Conservation (phyloP, 345 rosid species). For the Corchorus capsularis region DNA sequence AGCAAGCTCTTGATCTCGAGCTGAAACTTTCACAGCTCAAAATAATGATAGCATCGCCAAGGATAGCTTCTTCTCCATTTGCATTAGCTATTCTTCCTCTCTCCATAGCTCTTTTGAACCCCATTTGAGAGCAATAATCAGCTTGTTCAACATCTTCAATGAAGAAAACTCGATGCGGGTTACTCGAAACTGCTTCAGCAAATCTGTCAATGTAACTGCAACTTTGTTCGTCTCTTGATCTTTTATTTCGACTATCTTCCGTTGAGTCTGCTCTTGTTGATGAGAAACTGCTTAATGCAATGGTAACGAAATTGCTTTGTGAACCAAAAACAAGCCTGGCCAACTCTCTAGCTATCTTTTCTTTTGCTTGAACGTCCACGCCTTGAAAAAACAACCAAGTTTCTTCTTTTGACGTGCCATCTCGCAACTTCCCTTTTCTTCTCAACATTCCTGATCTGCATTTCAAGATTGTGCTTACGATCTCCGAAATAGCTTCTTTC, state of each 20-base stretch:
- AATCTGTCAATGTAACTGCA: constrained; percentile 67
- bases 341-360: constrained; percentile 69
- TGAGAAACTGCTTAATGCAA: constrained; percentile 63
- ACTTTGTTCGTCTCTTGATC: constrained; percentile 59
- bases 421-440: constrained; percentile 37
- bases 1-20: constrained; percentile 72
- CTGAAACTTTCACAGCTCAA: constrained; percentile 76
- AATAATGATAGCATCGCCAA: constrained; percentile 70
- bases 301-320: constrained; percentile 43
- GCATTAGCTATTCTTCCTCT: constrained; percentile 52
- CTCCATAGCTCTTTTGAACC: constrained; percentile 73
- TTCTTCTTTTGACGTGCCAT: constrained; percentile 52
- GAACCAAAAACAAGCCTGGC: constrained; percentile 67
- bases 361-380: constrained; percentile 63
- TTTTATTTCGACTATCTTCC: constrained; percentile 63
- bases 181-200: constrained; percentile 52
- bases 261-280: constrained; percentile 55
- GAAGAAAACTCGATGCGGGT: constrained; percentile 77
- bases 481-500: constrained; percentile 54
- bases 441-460: constrained; percentile 69
- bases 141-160: constrained; percentile 80
- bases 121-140: constrained; percentile 59
- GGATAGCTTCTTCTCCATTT: constrained; percentile 51
- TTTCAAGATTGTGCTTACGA: constrained; percentile 56
- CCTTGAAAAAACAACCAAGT: constrained; percentile 88